Percentiles rank a stretch among this genome's conserved stretches.
phyloP scores from a whole-genome alignment of 1,284 basidiomycete species.

The Cutaneotrichosporon cutaneum region DNA sequence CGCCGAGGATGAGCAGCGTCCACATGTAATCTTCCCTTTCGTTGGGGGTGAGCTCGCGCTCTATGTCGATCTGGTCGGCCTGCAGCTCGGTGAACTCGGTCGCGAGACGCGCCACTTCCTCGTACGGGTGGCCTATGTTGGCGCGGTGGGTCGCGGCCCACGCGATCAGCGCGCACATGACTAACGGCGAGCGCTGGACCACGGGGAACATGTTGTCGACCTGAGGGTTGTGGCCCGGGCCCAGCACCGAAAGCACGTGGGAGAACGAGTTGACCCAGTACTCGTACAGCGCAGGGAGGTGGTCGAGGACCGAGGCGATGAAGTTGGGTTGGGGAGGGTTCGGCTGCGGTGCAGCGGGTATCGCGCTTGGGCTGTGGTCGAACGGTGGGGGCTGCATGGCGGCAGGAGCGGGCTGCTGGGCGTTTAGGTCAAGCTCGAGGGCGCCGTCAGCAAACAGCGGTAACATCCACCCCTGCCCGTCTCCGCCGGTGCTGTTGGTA shows the following conservation, averaged over 20 bases:
- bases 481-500: conserved; percentile 14
- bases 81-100: conserved; percentile 35
- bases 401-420: background rate
- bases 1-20: conserved; percentile 38
- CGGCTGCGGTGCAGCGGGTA: background rate
- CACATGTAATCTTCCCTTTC: conserved; percentile 37
- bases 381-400: background rate
- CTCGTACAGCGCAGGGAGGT: conserved; percentile 26
- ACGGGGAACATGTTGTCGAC: conserved; percentile 32
- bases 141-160: conserved; percentile 38
- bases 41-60: conserved; percentile 24
- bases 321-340: conserved; percentile 8
- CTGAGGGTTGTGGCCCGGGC: conserved; percentile 31
- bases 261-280: conserved; percentile 39
- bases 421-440: conserved; percentile 23
- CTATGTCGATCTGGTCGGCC: conserved; percentile 28
- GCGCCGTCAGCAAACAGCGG: conserved; percentile 21
- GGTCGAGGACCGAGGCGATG: conserved; percentile 24
- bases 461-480: conserved; percentile 22
- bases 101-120: conserved; percentile 32
- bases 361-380: conserved; percentile 7
- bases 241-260: conserved; percentile 36
- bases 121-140: conserved; percentile 33
- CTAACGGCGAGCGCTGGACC: conserved; percentile 31
- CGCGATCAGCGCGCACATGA: conserved; percentile 36